Evolutionary conservation across 306 rosid genomes (phyloP).

Genomic region (Ormosia semicastrata): DNA sequence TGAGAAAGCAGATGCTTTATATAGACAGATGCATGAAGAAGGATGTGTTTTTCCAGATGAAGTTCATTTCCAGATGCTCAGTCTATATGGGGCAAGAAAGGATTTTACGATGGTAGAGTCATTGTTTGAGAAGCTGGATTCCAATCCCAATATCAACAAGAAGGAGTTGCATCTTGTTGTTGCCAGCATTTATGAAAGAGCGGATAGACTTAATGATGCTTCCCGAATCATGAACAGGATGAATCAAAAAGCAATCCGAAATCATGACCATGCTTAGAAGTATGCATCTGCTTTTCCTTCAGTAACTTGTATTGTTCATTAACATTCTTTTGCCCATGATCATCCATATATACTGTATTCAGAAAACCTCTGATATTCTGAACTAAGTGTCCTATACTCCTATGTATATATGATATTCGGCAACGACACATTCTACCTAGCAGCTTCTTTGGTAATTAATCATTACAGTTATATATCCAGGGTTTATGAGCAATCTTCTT

Average conservation of each 20-base stretch:
- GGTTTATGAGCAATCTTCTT: background rate
- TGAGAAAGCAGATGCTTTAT: slow-evolving; percentile 75
- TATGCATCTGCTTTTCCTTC: slow-evolving; percentile 16
- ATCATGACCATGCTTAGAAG: slow-evolving; percentile 34
- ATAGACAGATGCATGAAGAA: slow-evolving; percentile 70
- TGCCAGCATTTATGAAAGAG: slow-evolving; percentile 76
- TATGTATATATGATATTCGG: slow-evolving; percentile 6
- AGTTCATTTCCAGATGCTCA: slow-evolving; percentile 90
- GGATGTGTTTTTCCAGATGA: slow-evolving; percentile 81
- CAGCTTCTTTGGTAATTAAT: background rate
- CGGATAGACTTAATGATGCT: slow-evolving; percentile 72
- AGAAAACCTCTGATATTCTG: slow-evolving; percentile 20
- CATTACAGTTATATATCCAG: slow-evolving; percentile 6
- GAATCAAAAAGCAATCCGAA: slow-evolving; percentile 39
- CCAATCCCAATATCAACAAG: slow-evolving; percentile 80
- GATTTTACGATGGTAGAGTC: slow-evolving; percentile 64
- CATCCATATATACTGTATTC: background rate
- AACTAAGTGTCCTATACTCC: background rate
- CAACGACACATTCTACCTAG: background rate
- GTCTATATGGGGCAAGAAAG: slow-evolving; percentile 69
- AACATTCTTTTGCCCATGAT: slow-evolving; percentile 20
- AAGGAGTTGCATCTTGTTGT: slow-evolving; percentile 87
- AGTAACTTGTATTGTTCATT: background rate
- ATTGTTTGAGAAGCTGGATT: slow-evolving; percentile 64
- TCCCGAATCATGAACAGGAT: slow-evolving; percentile 70